Base-by-base conservation (phyloP, 1,284 basidiomycete genomes). In the Tilletia setariae region DNA sequence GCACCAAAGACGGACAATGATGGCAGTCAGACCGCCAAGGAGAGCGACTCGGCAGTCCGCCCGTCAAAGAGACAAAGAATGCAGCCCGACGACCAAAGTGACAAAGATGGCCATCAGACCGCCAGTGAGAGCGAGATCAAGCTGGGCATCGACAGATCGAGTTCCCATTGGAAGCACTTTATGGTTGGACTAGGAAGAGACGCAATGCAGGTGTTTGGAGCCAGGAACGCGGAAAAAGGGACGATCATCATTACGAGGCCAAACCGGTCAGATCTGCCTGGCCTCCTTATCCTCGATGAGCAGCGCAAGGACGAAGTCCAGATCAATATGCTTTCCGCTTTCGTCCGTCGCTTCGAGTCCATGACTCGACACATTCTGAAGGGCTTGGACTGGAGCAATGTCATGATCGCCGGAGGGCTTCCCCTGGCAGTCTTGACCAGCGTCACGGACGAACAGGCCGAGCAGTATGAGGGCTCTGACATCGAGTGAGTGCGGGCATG, bases 121-220 rank as follows among this genome's bases (percentile, higher is more conserved):
- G 51, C 35, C 7, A 8, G 21, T 21, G 30, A 28, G 42, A n/a
- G n/a, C 51, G 19, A 32, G 8, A 8, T 21, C n/a, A 19, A 47
- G 42, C 49, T 53, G 15, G 44, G 56, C 6, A 35, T 63, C 44
- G 42, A 61, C 23, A 43, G 42, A 21, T 25, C 19, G 3, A 19
- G n/a, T 28, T 63, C 56, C 25, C 56, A 59, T 42, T 67, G 66
- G 66, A 28, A 62, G 56, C 16, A 47, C 25, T 67, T 25, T 28
- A 67, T 67, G 66, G 51, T 67, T 32, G 66, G 53, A 4, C 66
- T 67, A 13, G 40, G 53, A 21, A 42, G 53, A 28, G 56, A 61
- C 32, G 66, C 56, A 7, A 63, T 16, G n/a, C 49, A 30, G 19
- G 49, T 67, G 35, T 62, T 67, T 47, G 30, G 28, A 47, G 19